These are phyloP conservation scores for Cutaneotrichosporon dermatis DNA, from an alignment of 1,284 basidiomycete genomes.

Conservation along the genomic window DNA sequence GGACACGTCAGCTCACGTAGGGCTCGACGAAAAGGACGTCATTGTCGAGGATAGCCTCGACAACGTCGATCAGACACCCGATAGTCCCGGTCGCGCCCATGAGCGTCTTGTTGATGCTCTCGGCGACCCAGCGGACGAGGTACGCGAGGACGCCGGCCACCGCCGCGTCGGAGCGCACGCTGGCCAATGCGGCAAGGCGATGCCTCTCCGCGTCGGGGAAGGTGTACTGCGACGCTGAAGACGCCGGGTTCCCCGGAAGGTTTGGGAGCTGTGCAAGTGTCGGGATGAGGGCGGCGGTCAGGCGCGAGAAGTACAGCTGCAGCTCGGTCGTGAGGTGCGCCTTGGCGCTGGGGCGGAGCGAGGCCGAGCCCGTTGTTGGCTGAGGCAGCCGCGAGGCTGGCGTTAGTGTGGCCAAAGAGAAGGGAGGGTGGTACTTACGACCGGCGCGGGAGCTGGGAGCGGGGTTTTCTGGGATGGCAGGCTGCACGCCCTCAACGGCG, in stretches of 20 bases:
- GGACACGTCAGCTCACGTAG: slow-evolving; percentile 54
- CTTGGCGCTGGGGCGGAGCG: slow-evolving; percentile 58
- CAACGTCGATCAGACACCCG: slow-evolving; percentile 73
- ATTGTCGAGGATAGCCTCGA: slow-evolving; percentile 77
- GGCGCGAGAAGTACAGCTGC: slow-evolving; percentile 88
- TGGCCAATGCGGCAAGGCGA: slow-evolving; percentile 81
- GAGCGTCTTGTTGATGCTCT: slow-evolving; percentile 64
- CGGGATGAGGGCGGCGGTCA: slow-evolving; percentile 78
- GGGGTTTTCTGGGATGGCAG: slow-evolving; percentile 93
- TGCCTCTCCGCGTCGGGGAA: slow-evolving; percentile 53
- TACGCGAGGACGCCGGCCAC: slow-evolving; percentile 92
- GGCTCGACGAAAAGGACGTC: slow-evolving; percentile 89
- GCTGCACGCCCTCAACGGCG: slow-evolving; percentile 95
- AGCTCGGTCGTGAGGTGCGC: slow-evolving; percentile 90
- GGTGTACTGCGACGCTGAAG: slow-evolving; percentile 17
- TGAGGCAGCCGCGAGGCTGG: slow-evolving; percentile 30
- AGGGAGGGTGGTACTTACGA: slow-evolving; percentile 20
- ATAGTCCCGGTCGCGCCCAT: slow-evolving; percentile 60
- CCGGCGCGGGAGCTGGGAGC: slow-evolving; percentile 52
- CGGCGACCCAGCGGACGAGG: slow-evolving; percentile 88
- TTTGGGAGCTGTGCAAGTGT: slow-evolving; percentile 50
- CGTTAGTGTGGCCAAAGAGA: not conserved
- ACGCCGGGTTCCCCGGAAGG: slow-evolving; percentile 22
- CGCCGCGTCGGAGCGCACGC: slow-evolving; percentile 82
- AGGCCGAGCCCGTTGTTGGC: slow-evolving; percentile 37